These are phyloP conservation scores for Diaporthe aspalathi DNA, from an alignment of 2,329 filamentous ascomycete species.

Conservation along the genomic window DNA sequence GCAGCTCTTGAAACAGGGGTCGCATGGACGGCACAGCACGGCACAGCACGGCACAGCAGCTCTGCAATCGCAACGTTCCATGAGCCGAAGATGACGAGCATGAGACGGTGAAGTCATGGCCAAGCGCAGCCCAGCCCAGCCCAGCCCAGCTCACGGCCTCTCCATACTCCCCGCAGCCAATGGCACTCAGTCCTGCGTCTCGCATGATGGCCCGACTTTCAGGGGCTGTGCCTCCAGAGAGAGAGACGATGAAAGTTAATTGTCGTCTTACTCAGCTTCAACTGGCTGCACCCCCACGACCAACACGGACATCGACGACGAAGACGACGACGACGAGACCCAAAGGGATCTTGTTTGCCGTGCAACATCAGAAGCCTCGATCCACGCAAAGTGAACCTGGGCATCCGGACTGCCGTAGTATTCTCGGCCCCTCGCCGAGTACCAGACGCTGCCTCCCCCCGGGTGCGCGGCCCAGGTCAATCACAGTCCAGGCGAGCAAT, in stretches of 20 bases:
- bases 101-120: constrained; percentile 19
- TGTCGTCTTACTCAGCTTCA: constrained; percentile 29
- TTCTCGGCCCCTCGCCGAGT: neutral
- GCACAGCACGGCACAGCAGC: neutral
- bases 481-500: neutral
- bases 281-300: constrained; percentile 16
- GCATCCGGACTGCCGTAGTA: neutral
- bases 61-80: constrained; percentile 32
- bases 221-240: constrained; percentile 11
- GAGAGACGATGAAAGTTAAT: neutral
- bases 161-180: constrained; percentile 4
- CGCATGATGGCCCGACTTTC: constrained; percentile 14
- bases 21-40: neutral
- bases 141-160: neutral
- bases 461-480: neutral
- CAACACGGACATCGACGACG: too few species aligned
- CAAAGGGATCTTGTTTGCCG: too few species aligned
- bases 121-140: neutral
- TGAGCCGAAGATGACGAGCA: neutral
- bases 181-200: neutral
- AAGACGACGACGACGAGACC: too few species aligned
- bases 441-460: neutral
- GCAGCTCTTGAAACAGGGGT: constrained; percentile 31
- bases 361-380: neutral
- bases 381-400: neutral